phyloP scores from a whole-genome alignment of 768 basidiomycete species.

The Mycena indigotica region DNA sequence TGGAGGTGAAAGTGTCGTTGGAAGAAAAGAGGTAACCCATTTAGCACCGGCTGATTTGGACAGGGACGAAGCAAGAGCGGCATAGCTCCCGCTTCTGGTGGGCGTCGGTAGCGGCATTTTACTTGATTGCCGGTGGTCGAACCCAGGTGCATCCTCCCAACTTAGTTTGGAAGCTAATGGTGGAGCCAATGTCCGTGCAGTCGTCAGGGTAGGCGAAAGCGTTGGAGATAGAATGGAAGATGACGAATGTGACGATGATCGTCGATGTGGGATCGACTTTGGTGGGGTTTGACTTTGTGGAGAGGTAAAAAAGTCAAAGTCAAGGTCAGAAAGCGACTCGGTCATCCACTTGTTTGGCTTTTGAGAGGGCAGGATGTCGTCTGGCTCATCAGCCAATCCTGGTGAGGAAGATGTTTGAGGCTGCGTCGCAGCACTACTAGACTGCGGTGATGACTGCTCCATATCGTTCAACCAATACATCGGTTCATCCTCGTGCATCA shows the following conservation, averaged over 20 bases:
- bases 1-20: conserved; percentile 10
- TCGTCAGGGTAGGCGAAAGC: conserved; percentile 16
- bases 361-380: conserved; percentile 18
- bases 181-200: conserved; percentile 13
- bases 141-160: conserved; percentile 19
- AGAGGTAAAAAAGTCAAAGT: conserved; percentile 39
- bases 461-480: conserved; percentile 54
- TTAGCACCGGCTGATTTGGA: conserved; percentile 21
- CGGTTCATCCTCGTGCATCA: conserved; percentile 71
- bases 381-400: background rate
- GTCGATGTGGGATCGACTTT: conserved; percentile 15
- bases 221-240: conserved; percentile 16
- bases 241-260: conserved; percentile 19
- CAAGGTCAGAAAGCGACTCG: conserved; percentile 35
- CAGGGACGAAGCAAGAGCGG: conserved; percentile 13
- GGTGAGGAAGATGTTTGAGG: background rate
- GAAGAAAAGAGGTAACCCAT: conserved; percentile 22
- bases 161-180: conserved; percentile 15
- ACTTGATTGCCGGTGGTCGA: conserved; percentile 2
- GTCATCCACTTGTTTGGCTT: conserved; percentile 20
- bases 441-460: background rate
- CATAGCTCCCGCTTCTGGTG: conserved; percentile 12
- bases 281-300: conserved; percentile 25
- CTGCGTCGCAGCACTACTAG: background rate
- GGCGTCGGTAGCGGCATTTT: conserved; percentile 1